phyloP scores from a whole-genome alignment of 2,329 filamentous ascomycete genomes.

The Amauroascus verrucosus region DNA sequence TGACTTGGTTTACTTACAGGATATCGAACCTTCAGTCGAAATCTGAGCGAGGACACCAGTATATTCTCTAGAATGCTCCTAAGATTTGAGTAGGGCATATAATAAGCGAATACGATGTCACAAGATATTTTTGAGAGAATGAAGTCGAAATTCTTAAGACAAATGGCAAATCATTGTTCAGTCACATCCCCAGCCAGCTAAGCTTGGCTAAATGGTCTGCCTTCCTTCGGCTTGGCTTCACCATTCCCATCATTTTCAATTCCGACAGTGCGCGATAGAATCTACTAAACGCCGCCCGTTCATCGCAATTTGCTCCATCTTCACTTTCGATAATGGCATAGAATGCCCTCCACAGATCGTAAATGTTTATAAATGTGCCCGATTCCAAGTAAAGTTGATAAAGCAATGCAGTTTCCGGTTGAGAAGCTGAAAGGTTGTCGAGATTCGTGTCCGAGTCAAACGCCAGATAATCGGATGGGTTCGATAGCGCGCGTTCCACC shows the following conservation, averaged over 20 bases:
- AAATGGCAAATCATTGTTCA: neutral
- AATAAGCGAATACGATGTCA: no score
- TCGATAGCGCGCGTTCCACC: conserved; percentile 49
- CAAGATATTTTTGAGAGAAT: no score
- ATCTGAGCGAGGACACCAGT: no score
- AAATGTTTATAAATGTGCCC: conserved; percentile 50
- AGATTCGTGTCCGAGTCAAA: conserved; percentile 28
- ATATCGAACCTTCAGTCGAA: no score
- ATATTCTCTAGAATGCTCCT: no score
- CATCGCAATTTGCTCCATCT: conserved; percentile 24
- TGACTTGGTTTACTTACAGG: neutral
- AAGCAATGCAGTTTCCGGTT: conserved; percentile 50
- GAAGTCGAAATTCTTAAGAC: no score
- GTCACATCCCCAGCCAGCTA: conserved; percentile 56
- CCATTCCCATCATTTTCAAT: conserved; percentile 70
- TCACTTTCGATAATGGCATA: conserved; percentile 41
- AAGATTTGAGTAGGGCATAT: no score
- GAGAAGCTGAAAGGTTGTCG: conserved; percentile 39
- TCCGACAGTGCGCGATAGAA: conserved; percentile 85
- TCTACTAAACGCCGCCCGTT: conserved; percentile 47
- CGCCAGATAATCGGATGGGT: conserved; percentile 53
- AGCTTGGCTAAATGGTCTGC: conserved; percentile 83
- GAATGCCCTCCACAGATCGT: conserved; percentile 54
- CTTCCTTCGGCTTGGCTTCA: conserved; percentile 85
- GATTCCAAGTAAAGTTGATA: conserved; percentile 56